A percentile compares a stretch with the other conserved stretches of the same genome.
These are phyloP conservation scores for Uronychia binucleata DNA, from an alignment of 73 alveolate species.

Conservation along the genomic window DNA sequence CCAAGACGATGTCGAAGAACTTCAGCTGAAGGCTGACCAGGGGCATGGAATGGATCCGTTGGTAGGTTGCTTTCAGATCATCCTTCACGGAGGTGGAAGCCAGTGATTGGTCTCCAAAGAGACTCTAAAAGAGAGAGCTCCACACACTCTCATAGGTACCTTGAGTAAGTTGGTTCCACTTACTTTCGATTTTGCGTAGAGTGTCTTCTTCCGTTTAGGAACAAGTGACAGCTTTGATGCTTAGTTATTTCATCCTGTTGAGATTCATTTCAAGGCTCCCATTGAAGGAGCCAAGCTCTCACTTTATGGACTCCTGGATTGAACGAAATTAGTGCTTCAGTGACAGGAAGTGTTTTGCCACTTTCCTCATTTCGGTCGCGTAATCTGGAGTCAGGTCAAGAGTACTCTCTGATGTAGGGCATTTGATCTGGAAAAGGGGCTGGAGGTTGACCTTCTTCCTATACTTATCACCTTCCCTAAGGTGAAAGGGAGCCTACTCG, in stretches of 20 bases:
- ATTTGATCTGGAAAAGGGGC: not conserved
- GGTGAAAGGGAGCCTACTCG: not conserved
- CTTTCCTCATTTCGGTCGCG: not conserved
- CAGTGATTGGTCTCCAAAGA: not conserved
- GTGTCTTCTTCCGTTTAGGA: not conserved
- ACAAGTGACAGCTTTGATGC: not conserved
- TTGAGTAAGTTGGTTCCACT: not conserved
- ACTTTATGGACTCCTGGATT: not conserved
- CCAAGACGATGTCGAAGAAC: not conserved
- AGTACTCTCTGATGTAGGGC: not conserved
- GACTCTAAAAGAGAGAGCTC: not conserved
- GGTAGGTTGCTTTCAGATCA: not conserved
- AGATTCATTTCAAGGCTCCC: not conserved
- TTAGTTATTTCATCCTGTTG: not conserved
- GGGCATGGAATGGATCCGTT: not conserved
- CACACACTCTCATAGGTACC: not conserved
- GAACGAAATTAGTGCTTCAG: not conserved
- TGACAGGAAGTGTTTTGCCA: not conserved
- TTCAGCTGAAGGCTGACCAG: not conserved
- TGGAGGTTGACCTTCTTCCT: not conserved
- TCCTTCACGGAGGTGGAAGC: not conserved
- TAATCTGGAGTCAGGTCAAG: too few species aligned
- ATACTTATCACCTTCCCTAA: not conserved
- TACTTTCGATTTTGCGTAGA: not conserved
- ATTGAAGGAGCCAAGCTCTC: not conserved